These are phyloP conservation scores for Plasmodium coatneyi DNA, from an alignment of 169 alveolate genomes.

Conservation along the genomic window DNA sequence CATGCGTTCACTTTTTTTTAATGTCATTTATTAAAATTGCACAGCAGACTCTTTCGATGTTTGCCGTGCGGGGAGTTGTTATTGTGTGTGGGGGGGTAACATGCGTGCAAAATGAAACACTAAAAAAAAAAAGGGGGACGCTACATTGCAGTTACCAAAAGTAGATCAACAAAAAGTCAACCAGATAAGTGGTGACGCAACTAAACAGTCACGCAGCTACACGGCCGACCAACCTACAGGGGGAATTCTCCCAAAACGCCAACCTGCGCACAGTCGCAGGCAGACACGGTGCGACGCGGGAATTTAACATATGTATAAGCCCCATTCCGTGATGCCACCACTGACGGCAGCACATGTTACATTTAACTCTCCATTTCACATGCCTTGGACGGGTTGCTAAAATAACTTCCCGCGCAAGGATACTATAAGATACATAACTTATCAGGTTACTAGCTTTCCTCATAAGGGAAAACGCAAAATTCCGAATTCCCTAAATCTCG, in stretches of 20 bases:
- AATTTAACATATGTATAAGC: slow-evolving; percentile 75
- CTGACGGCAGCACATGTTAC: slow-evolving; percentile 49
- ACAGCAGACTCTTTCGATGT: background rate
- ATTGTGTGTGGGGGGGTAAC: background rate
- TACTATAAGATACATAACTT: slow-evolving; percentile 59
- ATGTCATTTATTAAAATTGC: background rate
- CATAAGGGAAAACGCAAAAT: background rate
- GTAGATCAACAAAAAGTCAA: background rate
- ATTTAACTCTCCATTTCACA: slow-evolving; percentile 60
- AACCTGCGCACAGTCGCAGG: background rate
- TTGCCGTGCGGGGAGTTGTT: background rate
- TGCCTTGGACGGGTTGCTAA: slow-evolving; percentile 4
- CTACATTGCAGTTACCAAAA: background rate
- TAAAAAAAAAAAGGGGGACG: background rate
- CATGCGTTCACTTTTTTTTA: background rate
- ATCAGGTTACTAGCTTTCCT: slow-evolving; percentile 75
- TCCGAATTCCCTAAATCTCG: slow-evolving; percentile 44
- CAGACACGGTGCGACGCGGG: background rate
- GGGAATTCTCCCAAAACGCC: background rate
- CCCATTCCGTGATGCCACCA: slow-evolving; percentile 70
- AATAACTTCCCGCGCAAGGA: background rate
- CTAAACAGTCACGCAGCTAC: background rate
- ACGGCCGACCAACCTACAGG: background rate
- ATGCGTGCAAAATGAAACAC: background rate
- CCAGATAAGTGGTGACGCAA: background rate